Evolutionary conservation across 192 early-diverging fungal species (phyloP), one percentile per base, ranked within the genome.

Genomic region (Coemansia sp.): DNA sequence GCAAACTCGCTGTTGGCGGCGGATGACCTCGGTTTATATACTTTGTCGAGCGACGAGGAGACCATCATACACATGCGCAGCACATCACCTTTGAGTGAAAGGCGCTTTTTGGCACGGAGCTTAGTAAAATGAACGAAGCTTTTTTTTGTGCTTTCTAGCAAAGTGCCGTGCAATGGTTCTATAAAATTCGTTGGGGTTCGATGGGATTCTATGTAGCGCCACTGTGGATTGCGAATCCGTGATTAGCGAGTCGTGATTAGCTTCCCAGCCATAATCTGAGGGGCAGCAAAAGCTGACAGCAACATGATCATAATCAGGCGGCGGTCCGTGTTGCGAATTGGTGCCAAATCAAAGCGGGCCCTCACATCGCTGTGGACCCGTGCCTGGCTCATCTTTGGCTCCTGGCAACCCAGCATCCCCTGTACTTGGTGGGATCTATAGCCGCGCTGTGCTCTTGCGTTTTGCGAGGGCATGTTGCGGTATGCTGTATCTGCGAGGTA

Each of bases 371-470:
- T 56, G 53, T 32, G 53, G 13, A 61, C 59, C 59, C 29, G 36
- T 40, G 59, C 36, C n/a, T 61, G 59, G 59, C 36, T 61, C 59
- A 22, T 15, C 1, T 31, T 20, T 20, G 36, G 59, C 59, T 61
- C 59, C 53, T 36, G 59, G 36, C 59, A 13, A 17, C 60, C 68
- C 68, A 69, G 68, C 40, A 62, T 69, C 68, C 61, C 68, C 31
- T 39, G 34, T 55, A 62, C 51, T 50, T 19, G 15, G 44, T 69
- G 68, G 68, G 68, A 62, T 69, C 27, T 62, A 40, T 69, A 61
- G 46, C 48, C 34, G 46, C 48, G 22, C 61, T 69, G 60, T 40
- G 68, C 17, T 34, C 22, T 62, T 44, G 61, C 68, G 68, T 69
- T 69, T 62, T 69, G 68, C 61, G 32, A 50, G 48, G 61, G 2